Base-by-base conservation (phyloP, 805 yeast species). In the Tetrapisispora pingtungensis region DNA sequence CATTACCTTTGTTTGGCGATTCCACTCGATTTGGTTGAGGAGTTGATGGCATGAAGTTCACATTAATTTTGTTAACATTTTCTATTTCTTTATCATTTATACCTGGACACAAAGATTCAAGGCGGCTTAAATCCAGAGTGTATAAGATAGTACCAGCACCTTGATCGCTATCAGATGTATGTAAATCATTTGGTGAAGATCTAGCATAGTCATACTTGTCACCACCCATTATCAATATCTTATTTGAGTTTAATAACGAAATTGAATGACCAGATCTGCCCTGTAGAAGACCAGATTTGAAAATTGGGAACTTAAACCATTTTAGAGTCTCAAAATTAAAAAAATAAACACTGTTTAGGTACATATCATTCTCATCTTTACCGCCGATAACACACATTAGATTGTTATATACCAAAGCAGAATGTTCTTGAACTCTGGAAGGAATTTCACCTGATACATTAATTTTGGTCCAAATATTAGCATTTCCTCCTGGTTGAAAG, bases 221-320 rank as follows among this genome's bases (percentile, higher is more conserved):
- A 46, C 98, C 97, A 36, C 98, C 98, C 84, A 94, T 81, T 14
- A 90, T 76, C 12, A 89, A 59, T 31, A 90, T 57, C 63, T 81
- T 84, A 56, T 85, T 77, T 48, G 76, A 77, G 22, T 71, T 75
- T 40, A 81, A 69, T 45, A 84, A 62, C 1, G 97, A 80, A 65
- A 90, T 68, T 7, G 95, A 78, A 64, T 93, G 98, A 10, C 97
- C 97, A 49, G 90, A 84, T 54, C 97, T 77, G 13, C 93, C 78
- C 37, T 89, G 84, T 1, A 96, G 95, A 35, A 66, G 64, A 53
- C 68, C 70, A 2, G 68, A 56, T 32, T 62, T 61, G 36, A 54
- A 56, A 1, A 49, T 27, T 3, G 74, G 79, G 53, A 84, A 72
- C 45, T 77, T 76, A 57, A 77, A 80, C 93, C 96, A 88, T 40